phyloP scores from a whole-genome alignment of 2,329 filamentous ascomycete species.

The Pseudocercospora crystallina region DNA sequence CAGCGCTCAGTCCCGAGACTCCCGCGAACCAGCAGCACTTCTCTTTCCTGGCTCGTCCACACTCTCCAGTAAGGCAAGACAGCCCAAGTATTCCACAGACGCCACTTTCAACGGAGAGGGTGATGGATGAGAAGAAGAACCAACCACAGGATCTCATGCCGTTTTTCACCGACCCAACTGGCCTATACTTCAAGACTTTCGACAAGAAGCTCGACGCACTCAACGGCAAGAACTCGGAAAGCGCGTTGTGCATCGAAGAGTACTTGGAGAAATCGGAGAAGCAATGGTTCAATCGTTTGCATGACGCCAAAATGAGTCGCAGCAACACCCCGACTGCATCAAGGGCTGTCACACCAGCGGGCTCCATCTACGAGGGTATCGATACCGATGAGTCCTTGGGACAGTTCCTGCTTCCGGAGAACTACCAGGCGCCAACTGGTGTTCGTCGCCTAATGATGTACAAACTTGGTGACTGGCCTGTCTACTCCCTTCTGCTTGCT shows the following conservation, averaged over 20 bases:
- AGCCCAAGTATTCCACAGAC: constrained; percentile 28
- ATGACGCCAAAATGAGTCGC: constrained; percentile 59
- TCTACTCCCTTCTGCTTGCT: constrained; percentile 62
- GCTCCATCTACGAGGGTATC: constrained; percentile 43
- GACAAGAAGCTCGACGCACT: constrained; percentile 58
- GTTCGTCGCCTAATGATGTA: constrained; percentile 56
- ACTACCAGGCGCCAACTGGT: constrained; percentile 58
- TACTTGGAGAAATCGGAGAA: constrained; percentile 66
- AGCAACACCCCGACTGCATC: constrained; percentile 36
- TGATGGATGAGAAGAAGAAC: constrained; percentile 62
- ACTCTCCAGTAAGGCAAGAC: constrained; percentile 27
- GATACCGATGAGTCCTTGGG: constrained; percentile 43
- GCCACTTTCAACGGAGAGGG: constrained; percentile 54
- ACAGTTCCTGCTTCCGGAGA: constrained; percentile 57
- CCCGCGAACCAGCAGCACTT: constrained; percentile 25
- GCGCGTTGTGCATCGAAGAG: constrained; percentile 62
- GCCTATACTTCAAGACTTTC: constrained; percentile 61
- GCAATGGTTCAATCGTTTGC: constrained; percentile 63
- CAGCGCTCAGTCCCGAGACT: constrained; percentile 23
- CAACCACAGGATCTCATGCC: constrained; percentile 66
- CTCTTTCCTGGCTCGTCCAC: constrained; percentile 30
- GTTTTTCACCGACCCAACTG: constrained; percentile 65
- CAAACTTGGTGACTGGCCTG: constrained; percentile 63
- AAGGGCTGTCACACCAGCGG: constrained; percentile 37
- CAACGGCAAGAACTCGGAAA: constrained; percentile 58